Percentiles rank a stretch among this genome's conserved stretches.
Conservation (phyloP, 768 basidiomycete species). For the Pleurotus djamor region DNA sequence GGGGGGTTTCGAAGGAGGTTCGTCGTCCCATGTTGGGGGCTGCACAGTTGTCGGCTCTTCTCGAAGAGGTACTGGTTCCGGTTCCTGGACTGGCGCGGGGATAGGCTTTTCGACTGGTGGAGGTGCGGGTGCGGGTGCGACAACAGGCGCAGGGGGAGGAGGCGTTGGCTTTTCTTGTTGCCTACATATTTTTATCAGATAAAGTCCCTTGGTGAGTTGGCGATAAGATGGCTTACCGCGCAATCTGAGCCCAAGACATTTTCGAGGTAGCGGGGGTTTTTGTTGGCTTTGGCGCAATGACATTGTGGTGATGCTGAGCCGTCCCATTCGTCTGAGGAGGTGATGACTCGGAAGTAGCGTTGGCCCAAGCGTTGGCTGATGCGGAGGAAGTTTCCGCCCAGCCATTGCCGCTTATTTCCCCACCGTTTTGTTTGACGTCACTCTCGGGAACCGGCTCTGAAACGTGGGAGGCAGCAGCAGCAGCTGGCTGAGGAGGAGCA, state of each 20-base stretch:
- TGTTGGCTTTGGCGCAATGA: slow-evolving; percentile 9
- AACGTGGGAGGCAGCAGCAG: slow-evolving; percentile 17
- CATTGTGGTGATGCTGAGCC: background rate
- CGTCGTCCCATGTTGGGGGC: slow-evolving; percentile 71
- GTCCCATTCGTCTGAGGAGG: slow-evolving; percentile 33
- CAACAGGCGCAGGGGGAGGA: slow-evolving; percentile 24
- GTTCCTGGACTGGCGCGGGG: slow-evolving; percentile 30
- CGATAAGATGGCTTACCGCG: slow-evolving; percentile 46
- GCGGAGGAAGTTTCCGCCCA: slow-evolving; percentile 6
- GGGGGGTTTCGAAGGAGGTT: slow-evolving; percentile 39
- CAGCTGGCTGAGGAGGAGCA: slow-evolving; percentile 20
- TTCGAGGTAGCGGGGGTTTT: slow-evolving; percentile 74
- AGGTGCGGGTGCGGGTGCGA: slow-evolving; percentile 30
- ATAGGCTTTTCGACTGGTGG: slow-evolving; percentile 22
- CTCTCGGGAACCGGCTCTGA: slow-evolving; percentile 8
- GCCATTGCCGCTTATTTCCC: background rate
- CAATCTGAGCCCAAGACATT: slow-evolving; percentile 85
- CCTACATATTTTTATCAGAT: slow-evolving; percentile 27
- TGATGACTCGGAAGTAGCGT: slow-evolving; percentile 2
- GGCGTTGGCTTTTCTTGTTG: slow-evolving; percentile 64
- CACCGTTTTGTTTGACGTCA: background rate
- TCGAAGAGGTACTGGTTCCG: slow-evolving; percentile 32
- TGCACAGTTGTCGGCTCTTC: slow-evolving; percentile 76
- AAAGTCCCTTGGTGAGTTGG: background rate
- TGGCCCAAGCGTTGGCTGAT: background rate